Conservation (phyloP, 2,329 filamentous ascomycete species). For the Scleromitrula shiraiana region DNA sequence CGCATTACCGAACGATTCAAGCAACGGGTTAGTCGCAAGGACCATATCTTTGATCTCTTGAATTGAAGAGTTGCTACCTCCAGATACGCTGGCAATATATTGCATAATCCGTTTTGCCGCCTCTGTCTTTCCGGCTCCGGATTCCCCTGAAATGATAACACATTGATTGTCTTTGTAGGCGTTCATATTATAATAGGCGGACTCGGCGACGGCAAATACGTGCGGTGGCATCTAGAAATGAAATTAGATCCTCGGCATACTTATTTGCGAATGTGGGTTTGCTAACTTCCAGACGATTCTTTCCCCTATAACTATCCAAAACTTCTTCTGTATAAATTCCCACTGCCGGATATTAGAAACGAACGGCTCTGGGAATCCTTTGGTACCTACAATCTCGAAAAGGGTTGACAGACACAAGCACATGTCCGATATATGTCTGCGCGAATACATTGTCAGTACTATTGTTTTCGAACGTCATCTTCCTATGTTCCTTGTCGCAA, state of each 20-base stretch:
- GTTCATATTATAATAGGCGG: constrained; percentile 99
- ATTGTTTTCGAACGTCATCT: not conserved
- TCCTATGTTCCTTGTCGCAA: not conserved
- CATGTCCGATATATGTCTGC: constrained; percentile 96
- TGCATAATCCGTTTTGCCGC: constrained; percentile 99
- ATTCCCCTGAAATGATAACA: constrained; percentile 98
- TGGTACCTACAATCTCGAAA: constrained; percentile 69
- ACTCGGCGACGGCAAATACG: constrained; percentile 95
- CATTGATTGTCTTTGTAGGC: constrained; percentile 98
- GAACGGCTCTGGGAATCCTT: not conserved
- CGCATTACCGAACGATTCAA: constrained; percentile 97
- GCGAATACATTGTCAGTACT: constrained; percentile 14
- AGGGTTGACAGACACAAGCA: constrained; percentile 96
- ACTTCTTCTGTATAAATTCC: constrained; percentile 97
- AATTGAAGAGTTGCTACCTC: constrained; percentile 64
- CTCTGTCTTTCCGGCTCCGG: constrained; percentile 96
- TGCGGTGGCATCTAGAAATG: constrained; percentile 64
- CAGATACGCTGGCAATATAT: constrained; percentile 96
- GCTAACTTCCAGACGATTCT: constrained; percentile 79
- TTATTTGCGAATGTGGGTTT: not conserved
- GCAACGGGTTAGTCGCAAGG: constrained; percentile 89
- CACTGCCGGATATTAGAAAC: constrained; percentile 44
- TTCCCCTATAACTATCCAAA: constrained; percentile 87
- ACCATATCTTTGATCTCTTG: constrained; percentile 99
- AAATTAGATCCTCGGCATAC: constrained; percentile 6